phyloP scores from a whole-genome alignment of 2,329 filamentous ascomycete species.

The Hypoxylon sp. region DNA sequence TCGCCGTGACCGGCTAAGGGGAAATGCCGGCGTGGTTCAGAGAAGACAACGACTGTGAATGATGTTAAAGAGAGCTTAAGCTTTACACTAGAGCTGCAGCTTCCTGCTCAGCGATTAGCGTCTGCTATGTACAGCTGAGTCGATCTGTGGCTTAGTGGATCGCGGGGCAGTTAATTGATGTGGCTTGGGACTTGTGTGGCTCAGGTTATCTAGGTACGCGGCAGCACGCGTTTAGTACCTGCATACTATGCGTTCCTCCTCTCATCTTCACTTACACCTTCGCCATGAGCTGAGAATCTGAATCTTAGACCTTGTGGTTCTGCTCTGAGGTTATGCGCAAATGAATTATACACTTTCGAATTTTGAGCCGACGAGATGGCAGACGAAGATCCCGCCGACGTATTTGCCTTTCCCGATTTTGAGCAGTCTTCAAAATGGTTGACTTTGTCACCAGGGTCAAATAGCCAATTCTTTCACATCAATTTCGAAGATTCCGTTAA shows the following conservation, averaged over 20 bases:
- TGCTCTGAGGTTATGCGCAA: conserved; percentile 14
- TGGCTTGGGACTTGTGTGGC: conserved; percentile 14
- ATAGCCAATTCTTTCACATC: conserved; percentile 62
- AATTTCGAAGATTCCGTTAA: conserved; percentile 54
- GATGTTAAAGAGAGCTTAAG: conserved; percentile 22
- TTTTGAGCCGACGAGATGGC: conserved; percentile 52
- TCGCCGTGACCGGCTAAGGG: neutral
- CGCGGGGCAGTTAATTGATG: conserved; percentile 42
- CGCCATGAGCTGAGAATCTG: neutral
- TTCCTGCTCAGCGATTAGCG: conserved; percentile 13
- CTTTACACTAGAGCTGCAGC: conserved; percentile 19
- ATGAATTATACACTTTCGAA: conserved; percentile 36
- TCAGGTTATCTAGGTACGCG: conserved; percentile 10
- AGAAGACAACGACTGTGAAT: neutral
- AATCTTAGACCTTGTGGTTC: neutral
- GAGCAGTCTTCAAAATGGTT: conserved; percentile 69
- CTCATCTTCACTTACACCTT: neutral
- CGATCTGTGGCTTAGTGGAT: conserved; percentile 43
- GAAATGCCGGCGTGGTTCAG: neutral
- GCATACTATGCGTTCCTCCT: neutral
- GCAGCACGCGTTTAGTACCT: conserved; percentile 26
- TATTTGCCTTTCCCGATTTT: conserved; percentile 75
- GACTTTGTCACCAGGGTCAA: conserved; percentile 50
- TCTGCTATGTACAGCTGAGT: conserved; percentile 2
- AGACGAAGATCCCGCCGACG: conserved; percentile 64